Conservation (phyloP, 345 rosid species). For the Aquilaria malaccensis region DNA sequence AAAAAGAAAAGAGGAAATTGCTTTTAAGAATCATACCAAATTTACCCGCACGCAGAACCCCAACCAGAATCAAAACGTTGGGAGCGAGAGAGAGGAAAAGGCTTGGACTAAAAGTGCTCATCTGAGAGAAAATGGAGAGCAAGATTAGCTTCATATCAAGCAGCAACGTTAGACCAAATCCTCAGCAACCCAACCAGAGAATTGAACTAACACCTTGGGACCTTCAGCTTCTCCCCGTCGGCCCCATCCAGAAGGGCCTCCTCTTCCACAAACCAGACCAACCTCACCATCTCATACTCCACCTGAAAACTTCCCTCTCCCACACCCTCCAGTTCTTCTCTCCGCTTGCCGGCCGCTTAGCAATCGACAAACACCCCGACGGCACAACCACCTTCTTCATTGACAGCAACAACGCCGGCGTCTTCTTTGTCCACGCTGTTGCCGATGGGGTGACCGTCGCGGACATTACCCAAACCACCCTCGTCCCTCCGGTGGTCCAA, state of each 20-base stretch:
- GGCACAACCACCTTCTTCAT: slow-evolving; percentile 9
- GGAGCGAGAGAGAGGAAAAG: too few relatives aligned
- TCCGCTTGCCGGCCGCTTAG: slow-evolving; percentile 26
- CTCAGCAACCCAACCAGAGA: not conserved
- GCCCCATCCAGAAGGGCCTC: slow-evolving; percentile 18
- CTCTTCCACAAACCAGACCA: slow-evolving; percentile 15
- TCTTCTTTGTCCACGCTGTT: slow-evolving; percentile 24
- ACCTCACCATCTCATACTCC: not conserved
- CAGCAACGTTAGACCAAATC: not conserved
- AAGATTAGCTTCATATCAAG: too few relatives aligned
- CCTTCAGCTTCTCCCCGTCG: slow-evolving; percentile 12
- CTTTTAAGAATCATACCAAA: too few relatives aligned
- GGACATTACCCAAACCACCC: slow-evolving; percentile 15
- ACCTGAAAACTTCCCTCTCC: slow-evolving; percentile 15
- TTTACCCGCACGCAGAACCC: too few relatives aligned
- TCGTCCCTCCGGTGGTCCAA: slow-evolving; percentile 16
- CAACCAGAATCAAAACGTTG: too few relatives aligned
- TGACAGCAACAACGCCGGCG: slow-evolving; percentile 23
- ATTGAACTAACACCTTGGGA: slow-evolving; percentile 23
- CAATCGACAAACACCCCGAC: slow-evolving; percentile 8
- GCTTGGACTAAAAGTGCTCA: too few relatives aligned
- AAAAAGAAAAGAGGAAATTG: too few relatives aligned
- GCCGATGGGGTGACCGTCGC: slow-evolving; percentile 19
- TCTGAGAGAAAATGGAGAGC: not conserved
- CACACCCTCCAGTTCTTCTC: slow-evolving; percentile 11